Evolutionary conservation across 768 basidiomycete genomes (phyloP), one percentile per base, ranked within the genome.

Genomic region (Daedaleopsis nitida): DNA sequence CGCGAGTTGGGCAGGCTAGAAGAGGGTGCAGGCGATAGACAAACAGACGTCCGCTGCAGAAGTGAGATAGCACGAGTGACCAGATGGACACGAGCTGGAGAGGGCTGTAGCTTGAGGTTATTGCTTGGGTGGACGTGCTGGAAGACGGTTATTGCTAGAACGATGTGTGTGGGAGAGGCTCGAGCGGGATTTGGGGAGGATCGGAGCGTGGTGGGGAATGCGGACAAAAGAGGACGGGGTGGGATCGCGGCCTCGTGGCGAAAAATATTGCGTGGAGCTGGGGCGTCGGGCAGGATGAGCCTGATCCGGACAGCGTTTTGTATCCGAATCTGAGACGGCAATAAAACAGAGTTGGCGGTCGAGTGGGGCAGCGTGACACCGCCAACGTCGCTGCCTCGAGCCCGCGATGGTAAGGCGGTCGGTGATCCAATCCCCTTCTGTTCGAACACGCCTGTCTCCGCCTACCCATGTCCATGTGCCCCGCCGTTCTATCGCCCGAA

Each of bases 191-290:
- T 7, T 47, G 45, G 45, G 39, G 39, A 42, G 5, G 39, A 42
- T 2, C 13, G 39, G 39, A 17, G 11, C 13, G 17, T 3, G 39
- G 39, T 42, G 45, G 45, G 45, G 5, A 5, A 5, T 47, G 45
- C 45, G 12, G 37, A 19, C 48, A 14, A 38, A 23, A 56, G 49
- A 51, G 55, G 34, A 32, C 60, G 49, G 17, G 42, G 55, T 17
- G 17, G 48, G 37, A 10, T 34, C 24, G 32, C 32, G 50, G 32
- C 16, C 60, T 57, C 60, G 60, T 62, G 60, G 51, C 19, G 17
- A 44, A 34, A 43, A 45, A 45, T 59, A 63, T 63, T 63, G 62
- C 57, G 53, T 21, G 43, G 62, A 59, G 62, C 62, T 63, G 62
- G 17, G 24, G 48, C 47, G 48, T 55, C 57, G 62, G 62, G 62